Evolutionary conservation across 768 basidiomycete genomes (phyloP).

Genomic region (Polyporus arcularius): DNA sequence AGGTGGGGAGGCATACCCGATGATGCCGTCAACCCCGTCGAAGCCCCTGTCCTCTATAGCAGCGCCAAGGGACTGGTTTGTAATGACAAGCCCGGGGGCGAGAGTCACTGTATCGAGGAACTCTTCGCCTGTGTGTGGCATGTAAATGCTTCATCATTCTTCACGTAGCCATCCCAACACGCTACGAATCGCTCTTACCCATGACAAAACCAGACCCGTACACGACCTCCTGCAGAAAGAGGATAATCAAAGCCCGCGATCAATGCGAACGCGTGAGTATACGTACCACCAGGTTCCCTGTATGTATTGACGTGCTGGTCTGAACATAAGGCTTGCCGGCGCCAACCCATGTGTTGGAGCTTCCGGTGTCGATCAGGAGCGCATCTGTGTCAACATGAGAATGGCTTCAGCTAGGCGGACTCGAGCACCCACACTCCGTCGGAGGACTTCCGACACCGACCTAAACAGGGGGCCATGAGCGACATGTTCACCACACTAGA

Average conservation of each 20-base stretch:
- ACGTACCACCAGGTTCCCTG: slow-evolving; percentile 32
- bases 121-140: slow-evolving; percentile 13
- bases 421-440: slow-evolving; percentile 35
- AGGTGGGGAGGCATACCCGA: slow-evolving; percentile 29
- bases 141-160: background rate
- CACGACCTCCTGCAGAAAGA: slow-evolving; percentile 39
- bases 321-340: slow-evolving; percentile 45
- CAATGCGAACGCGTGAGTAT: slow-evolving; percentile 5
- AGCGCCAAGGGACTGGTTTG: slow-evolving; percentile 39
- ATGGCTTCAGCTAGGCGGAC: background rate
- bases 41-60: slow-evolving; percentile 32
- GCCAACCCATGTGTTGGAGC: slow-evolving; percentile 59
- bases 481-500: too few relatives aligned
- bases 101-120: slow-evolving; percentile 46
- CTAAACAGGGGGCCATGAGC: background rate
- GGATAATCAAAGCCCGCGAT: slow-evolving; percentile 28
- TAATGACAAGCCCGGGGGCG: slow-evolving; percentile 26
- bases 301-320: slow-evolving; percentile 42
- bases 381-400: slow-evolving; percentile 28
- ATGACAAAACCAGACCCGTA: slow-evolving; percentile 55
- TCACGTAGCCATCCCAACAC: too few relatives aligned
- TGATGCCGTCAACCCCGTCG: slow-evolving; percentile 39
- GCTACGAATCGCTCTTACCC: slow-evolving; percentile 28
- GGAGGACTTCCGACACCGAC: slow-evolving; percentile 53
- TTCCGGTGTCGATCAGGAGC: slow-evolving; percentile 58